Percentiles rank a stretch among this genome's conserved stretches.
Conservation (phyloP, 768 basidiomycete genomes). For the Pleurotus pulmonarius region DNA sequence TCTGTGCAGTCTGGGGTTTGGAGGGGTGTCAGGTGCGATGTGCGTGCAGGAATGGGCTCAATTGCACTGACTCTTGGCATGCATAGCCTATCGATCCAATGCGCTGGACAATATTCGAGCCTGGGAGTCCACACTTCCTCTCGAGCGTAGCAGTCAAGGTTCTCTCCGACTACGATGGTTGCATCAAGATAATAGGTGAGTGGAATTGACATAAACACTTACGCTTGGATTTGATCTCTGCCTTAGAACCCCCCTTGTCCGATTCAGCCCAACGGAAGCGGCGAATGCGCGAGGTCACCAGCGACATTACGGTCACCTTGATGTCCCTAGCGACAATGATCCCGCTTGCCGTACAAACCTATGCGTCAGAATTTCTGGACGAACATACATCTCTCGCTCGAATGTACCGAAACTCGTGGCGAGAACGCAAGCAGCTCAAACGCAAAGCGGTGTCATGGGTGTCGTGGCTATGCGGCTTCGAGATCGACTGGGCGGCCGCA, state of each 20-base stretch:
- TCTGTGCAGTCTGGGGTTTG: neutral
- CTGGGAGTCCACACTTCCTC: neutral
- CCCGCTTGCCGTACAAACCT: neutral
- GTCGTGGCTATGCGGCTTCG: neutral
- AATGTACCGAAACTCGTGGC: conserved; percentile 1
- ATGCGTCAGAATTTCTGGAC: neutral
- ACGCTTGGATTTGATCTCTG: neutral
- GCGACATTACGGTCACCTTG: neutral
- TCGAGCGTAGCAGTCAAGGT: neutral
- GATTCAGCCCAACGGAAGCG: neutral
- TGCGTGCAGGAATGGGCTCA: neutral
- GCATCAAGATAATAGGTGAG: conserved; percentile 1
- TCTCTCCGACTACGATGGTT: conserved; percentile 4
- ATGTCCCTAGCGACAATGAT: neutral
- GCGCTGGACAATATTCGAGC: neutral
- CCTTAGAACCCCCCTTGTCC: neutral
- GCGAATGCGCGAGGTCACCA: neutral
- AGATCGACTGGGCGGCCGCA: neutral
- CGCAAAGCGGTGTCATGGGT: neutral
- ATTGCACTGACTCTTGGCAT: neutral
- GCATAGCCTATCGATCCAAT: conserved; percentile 1
- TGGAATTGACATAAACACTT: neutral
- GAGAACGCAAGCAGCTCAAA: neutral
- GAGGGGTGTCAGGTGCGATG: neutral
- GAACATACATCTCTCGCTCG: neutral